Percentiles rank a stretch among this genome's conserved stretches.
Evolutionary conservation across 306 rosid genomes (phyloP).

Genomic region (Castanopsis chinensis): DNA sequence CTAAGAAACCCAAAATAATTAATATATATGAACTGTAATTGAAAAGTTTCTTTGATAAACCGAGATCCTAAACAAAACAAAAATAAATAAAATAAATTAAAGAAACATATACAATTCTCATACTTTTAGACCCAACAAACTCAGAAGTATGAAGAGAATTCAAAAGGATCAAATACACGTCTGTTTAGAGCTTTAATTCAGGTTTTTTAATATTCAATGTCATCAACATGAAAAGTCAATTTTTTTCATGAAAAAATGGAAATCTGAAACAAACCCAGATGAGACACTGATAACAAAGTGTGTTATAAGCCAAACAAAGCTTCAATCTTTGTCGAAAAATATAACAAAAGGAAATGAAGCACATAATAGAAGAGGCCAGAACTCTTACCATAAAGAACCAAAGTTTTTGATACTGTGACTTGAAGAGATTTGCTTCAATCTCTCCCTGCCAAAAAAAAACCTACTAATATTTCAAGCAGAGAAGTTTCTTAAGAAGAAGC

Average conservation of each 20-base stretch:
- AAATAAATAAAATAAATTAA: too few relatives aligned
- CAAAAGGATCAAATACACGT: too few relatives aligned
- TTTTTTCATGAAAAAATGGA: background rate
- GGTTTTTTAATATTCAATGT: too few relatives aligned
- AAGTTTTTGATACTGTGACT: background rate
- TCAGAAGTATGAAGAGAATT: background rate
- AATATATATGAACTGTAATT: background rate
- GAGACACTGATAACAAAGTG: background rate
- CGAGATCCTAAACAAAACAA: background rate
- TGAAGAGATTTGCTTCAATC: background rate
- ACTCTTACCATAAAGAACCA: background rate
- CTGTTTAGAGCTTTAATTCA: too few relatives aligned
- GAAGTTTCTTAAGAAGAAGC: background rate
- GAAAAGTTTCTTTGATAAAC: background rate
- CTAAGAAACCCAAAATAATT: background rate
- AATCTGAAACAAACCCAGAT: background rate
- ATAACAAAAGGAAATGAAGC: background rate
- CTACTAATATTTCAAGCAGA: background rate
- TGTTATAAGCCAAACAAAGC: background rate
- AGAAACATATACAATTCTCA: too few relatives aligned
- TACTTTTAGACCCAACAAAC: background rate
- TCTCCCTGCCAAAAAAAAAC: background rate
- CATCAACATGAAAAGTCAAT: background rate
- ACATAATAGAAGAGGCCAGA: background rate
- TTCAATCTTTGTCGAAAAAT: background rate